phyloP scores from a whole-genome alignment of 192 early-diverging fungal species.

The Linnemannia schmuckeri region DNA sequence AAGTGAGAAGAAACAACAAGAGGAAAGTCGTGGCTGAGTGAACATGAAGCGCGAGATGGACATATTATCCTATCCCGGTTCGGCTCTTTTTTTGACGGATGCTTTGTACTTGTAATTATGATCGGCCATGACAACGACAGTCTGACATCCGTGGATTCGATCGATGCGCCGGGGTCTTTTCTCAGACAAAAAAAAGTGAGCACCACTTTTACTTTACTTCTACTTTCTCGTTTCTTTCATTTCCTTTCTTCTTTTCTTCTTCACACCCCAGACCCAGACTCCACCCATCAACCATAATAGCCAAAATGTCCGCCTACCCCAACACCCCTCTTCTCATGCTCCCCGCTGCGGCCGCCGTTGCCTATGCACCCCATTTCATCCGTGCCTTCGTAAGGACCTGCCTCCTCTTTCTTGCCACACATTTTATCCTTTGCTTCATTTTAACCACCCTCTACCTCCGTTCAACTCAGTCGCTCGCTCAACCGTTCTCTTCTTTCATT shows the following conservation, averaged over 20 bases:
- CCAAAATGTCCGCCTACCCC: slow-evolving; percentile 28
- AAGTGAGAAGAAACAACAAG: no score
- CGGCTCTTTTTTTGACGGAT: background rate
- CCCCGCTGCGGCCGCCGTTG: slow-evolving; percentile 39
- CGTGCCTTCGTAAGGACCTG: slow-evolving; percentile 24
- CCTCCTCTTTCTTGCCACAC: background rate
- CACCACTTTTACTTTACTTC: background rate
- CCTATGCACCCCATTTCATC: slow-evolving; percentile 54
- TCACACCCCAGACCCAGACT: background rate
- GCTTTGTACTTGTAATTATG: background rate
- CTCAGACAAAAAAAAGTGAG: background rate
- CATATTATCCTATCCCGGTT: background rate
- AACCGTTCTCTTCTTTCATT: background rate
- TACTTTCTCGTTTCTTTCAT: background rate
- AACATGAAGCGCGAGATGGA: no score
- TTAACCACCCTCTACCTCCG: background rate
- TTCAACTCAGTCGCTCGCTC: background rate
- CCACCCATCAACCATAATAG: background rate
- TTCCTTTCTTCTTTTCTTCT: background rate
- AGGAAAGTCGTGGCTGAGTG: no score
- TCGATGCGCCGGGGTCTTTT: background rate
- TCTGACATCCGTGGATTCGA: background rate
- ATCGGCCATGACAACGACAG: background rate
- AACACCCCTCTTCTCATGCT: slow-evolving; percentile 51
- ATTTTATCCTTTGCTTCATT: background rate